Percentiles rank a stretch among this genome's conserved stretches.
phyloP scores from a whole-genome alignment of 768 basidiomycete genomes.

The Hericium erinaceus region DNA sequence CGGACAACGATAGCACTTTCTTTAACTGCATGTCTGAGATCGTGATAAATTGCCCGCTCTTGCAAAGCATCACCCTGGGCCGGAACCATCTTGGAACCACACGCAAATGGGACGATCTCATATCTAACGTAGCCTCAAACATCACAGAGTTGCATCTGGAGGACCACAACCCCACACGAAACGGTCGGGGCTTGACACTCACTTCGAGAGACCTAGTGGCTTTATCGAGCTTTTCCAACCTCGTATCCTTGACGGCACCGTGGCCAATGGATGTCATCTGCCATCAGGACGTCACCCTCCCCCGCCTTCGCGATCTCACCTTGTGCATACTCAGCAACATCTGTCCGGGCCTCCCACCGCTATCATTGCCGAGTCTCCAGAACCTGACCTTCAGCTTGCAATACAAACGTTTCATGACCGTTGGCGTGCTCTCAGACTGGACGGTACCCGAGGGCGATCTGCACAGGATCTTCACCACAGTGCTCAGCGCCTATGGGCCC shows the following conservation, averaged over 20 bases:
- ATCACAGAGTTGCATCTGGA: not conserved
- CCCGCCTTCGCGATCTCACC: not conserved
- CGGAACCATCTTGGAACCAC: not conserved
- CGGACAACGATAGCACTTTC: not conserved
- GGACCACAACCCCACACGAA: not conserved
- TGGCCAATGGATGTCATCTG: not conserved
- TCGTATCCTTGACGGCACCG: not conserved
- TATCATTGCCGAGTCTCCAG: not conserved
- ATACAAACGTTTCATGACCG: not conserved
- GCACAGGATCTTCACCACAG: not conserved
- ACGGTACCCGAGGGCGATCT: not conserved
- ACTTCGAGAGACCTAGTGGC: not conserved
- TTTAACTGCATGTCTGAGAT: not conserved
- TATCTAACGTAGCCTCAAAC: not conserved
- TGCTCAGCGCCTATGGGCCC: not conserved
- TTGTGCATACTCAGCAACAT: not conserved
- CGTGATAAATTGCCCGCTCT: not conserved
- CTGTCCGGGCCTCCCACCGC: not conserved
- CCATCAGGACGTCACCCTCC: not conserved
- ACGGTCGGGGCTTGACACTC: not conserved
- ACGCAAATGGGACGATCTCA: not conserved
- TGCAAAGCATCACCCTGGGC: not conserved
- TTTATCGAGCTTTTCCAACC: not conserved
- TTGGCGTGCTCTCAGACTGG: too few relatives aligned
- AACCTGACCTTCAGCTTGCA: not conserved